These are phyloP conservation scores for Solanum chacoense DNA, from an alignment of 305 asterid species.

Conservation along the genomic window DNA sequence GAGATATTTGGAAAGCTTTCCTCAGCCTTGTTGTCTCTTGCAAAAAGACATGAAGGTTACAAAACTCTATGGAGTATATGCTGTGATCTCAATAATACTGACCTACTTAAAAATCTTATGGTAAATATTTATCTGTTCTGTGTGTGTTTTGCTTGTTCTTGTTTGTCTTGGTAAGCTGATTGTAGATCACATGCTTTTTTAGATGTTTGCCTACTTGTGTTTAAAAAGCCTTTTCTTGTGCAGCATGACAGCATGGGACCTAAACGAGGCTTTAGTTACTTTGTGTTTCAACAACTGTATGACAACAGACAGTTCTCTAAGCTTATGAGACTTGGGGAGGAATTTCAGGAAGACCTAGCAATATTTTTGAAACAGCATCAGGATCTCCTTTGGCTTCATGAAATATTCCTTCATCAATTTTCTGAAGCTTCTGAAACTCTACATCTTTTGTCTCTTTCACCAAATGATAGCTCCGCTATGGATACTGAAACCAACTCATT, in stretches of 20 bases:
- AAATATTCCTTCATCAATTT: slow-evolving; percentile 72
- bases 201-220: neutral
- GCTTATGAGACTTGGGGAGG: slow-evolving; percentile 88
- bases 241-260: slow-evolving; percentile 90
- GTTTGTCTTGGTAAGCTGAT: neutral
- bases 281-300: slow-evolving; percentile 71
- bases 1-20: slow-evolving; percentile 44
- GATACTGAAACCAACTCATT: slow-evolving; percentile 25
- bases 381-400: slow-evolving; percentile 90
- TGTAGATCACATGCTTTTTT: neutral
- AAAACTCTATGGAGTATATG: slow-evolving; percentile 82
- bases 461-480: slow-evolving; percentile 30
- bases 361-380: slow-evolving; percentile 61
- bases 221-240: slow-evolving; percentile 19
- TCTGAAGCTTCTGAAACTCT: slow-evolving; percentile 74
- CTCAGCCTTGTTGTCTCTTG: slow-evolving; percentile 59
- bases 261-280: slow-evolving; percentile 83
- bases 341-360: slow-evolving; percentile 70
- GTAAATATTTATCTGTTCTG: slow-evolving; percentile 27
- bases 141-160: neutral
- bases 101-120: slow-evolving; percentile 77
- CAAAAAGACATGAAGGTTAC: slow-evolving; percentile 81
- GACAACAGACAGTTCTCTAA: slow-evolving; percentile 56
- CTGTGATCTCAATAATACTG: slow-evolving; percentile 57
- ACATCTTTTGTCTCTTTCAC: slow-evolving; percentile 59